These are phyloP conservation scores for Symmetrospora coprosmae DNA, from an alignment of 768 basidiomycete genomes.

Conservation along the genomic window DNA sequence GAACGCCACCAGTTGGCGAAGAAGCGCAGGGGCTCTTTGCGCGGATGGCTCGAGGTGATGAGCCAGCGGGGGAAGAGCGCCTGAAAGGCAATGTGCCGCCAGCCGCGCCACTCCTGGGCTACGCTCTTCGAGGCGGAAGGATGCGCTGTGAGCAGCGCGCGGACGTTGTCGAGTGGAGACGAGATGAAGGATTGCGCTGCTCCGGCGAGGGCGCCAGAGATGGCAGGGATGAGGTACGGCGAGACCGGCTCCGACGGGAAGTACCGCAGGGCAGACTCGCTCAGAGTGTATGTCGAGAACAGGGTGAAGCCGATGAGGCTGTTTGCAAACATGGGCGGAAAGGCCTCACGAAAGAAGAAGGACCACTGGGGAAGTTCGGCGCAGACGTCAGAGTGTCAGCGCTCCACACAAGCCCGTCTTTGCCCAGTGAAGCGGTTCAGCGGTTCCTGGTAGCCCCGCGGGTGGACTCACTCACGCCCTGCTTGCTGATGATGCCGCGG, in stretches of 20 bases:
- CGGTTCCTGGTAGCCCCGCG: too few species aligned
- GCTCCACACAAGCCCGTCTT: too few species aligned
- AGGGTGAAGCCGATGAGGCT: conserved; percentile 29
- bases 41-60: background rate
- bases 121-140: background rate
- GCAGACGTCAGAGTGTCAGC: too few species aligned
- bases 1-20: conserved; percentile 21
- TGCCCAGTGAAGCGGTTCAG: too few species aligned
- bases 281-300: conserved; percentile 26
- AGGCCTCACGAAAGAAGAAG: conserved; percentile 18
- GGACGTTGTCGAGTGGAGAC: conserved; percentile 31
- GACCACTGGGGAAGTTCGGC: background rate
- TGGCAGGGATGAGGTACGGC: conserved; percentile 24
- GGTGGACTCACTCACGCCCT: conserved; percentile 7
- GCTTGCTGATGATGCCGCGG: background rate
- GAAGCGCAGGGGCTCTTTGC: background rate
- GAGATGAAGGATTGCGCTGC: conserved; percentile 30
- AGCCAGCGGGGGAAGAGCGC: background rate
- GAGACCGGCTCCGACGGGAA: background rate
- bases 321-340: conserved; percentile 28
- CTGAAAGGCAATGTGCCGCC: background rate
- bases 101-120: conserved; percentile 12
- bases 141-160: conserved; percentile 25
- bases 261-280: conserved; percentile 7
- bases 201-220: conserved; percentile 30